Evolutionary conservation across 768 basidiomycete species (phyloP), one percentile per base, ranked within the genome.

Genomic region (Leccinum disarticulatum): DNA sequence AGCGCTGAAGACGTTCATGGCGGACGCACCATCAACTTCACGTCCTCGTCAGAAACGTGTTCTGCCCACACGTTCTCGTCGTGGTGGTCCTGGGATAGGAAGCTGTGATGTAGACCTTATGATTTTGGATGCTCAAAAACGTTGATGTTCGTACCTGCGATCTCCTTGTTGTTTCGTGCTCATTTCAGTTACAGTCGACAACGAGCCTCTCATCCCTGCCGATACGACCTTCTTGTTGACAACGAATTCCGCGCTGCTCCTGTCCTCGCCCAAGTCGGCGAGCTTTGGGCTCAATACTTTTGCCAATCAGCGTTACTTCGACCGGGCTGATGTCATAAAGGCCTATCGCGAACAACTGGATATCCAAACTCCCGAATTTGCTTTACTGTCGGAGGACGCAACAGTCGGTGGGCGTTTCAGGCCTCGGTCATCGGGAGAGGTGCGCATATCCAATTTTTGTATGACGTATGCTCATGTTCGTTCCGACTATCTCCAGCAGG

Each of bases 31-130:
- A 63, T 60, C 73, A 55, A 68, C 70, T 53, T 66, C 73, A 50
- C 74, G 78, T 66, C 71, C 76, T 62, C 85, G 82, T 57, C 87
- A 86, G 74, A 90, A 88, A 76, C 87, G 93, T 72, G 87, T 93
- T 48, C 77, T 93, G 58, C 93, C 93, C 47, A 83, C 90, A 73
- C 84, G 93, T 66, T 83, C 88, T 57, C 81, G 91, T 66, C 83
- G 93, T 57, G 88, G 90, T 57, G 91, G 90, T 15, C 87, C 89
- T 30, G 91, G 90, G 36, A 83, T 91, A 54, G 91, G 93, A 57
- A 87, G 76, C 61, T 86, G 87, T 70, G 90, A 92, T 70, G 80
- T 87, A 17, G 93, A 95, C 77, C 66, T 85, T 56, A 87, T 92
- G 85, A 90, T 95, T 71, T 74, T 93, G 63, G 92, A 94, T 65